Conservation (phyloP, 192 early-diverging fungal species). For the Mortierella antarctica region DNA sequence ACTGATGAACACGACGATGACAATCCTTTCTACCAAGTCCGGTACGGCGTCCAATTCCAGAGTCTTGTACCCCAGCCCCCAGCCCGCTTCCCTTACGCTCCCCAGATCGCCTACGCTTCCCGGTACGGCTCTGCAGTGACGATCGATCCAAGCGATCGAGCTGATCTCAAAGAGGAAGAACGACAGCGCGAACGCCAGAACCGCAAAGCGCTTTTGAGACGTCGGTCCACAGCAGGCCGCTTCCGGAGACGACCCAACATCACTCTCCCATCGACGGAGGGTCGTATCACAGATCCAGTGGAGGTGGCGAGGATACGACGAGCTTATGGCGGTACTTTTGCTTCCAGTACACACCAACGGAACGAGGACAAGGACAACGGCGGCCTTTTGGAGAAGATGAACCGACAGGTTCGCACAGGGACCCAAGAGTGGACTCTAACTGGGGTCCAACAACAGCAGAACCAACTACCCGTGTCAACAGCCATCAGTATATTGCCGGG, state of each 20-base stretch:
- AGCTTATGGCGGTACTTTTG: background rate
- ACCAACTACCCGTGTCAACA: background rate
- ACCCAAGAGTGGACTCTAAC: slow-evolving; percentile 9
- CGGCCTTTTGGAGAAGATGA: slow-evolving; percentile 12
- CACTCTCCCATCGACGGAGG: background rate
- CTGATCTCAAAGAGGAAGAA: too few relatives aligned
- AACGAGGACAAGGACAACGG: background rate
- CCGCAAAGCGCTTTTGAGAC: too few relatives aligned
- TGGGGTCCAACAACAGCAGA: background rate
- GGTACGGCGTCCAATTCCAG: too few relatives aligned
- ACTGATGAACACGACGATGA: too few relatives aligned
- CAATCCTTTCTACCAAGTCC: too few relatives aligned
- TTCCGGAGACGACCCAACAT: slow-evolving; percentile 20
- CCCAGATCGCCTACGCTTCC: too few relatives aligned
- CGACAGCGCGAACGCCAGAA: too few relatives aligned
- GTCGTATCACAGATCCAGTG: slow-evolving; percentile 8
- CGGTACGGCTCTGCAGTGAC: too few relatives aligned
- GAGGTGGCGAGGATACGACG: slow-evolving; percentile 30
- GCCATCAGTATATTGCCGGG: background rate
- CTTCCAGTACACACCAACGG: background rate
- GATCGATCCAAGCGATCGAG: too few relatives aligned
- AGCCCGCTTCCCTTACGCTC: too few relatives aligned
- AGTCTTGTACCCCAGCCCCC: too few relatives aligned
- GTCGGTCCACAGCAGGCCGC: background rate
- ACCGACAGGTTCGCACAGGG: slow-evolving; percentile 7